Conservation (phyloP, 2,329 filamentous ascomycete genomes). For the Elsinoe arachidis region DNA sequence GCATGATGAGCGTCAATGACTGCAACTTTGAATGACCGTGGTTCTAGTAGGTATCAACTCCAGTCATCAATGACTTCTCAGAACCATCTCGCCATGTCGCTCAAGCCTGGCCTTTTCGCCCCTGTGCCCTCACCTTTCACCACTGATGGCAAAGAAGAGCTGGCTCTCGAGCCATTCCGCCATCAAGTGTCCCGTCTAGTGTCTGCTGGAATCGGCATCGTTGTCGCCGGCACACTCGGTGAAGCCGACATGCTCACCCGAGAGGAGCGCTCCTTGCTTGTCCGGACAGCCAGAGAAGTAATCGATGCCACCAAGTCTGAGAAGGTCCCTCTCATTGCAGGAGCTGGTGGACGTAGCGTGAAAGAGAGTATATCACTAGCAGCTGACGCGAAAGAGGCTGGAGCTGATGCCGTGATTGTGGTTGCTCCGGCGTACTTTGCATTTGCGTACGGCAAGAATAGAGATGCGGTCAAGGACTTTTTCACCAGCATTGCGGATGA, state of each 20-base stretch:
- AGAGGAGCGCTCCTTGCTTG: neutral
- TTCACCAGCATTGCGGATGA: neutral
- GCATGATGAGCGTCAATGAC: too few species aligned
- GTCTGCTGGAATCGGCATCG: neutral
- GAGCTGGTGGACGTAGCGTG: neutral
- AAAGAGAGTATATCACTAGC: neutral
- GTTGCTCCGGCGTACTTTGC: neutral
- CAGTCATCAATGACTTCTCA: too few species aligned
- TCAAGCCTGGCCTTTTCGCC: neutral
- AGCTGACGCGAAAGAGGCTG: neutral
- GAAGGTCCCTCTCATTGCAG: neutral
- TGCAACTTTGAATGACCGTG: too few species aligned
- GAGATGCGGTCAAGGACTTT: neutral
- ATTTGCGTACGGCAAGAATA: neutral
- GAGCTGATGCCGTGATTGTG: neutral
- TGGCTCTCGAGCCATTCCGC: neutral
- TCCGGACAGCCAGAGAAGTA: neutral
- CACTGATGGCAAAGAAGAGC: neutral
- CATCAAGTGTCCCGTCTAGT: neutral
- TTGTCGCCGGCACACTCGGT: neutral
- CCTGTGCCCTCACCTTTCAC: neutral
- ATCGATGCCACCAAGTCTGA: neutral
- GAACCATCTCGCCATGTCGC: neutral
- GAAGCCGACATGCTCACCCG: neutral
- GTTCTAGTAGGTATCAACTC: too few species aligned